Conservation (phyloP, 2,329 filamentous ascomycete genomes). For the Hymenoscyphus occultus region DNA sequence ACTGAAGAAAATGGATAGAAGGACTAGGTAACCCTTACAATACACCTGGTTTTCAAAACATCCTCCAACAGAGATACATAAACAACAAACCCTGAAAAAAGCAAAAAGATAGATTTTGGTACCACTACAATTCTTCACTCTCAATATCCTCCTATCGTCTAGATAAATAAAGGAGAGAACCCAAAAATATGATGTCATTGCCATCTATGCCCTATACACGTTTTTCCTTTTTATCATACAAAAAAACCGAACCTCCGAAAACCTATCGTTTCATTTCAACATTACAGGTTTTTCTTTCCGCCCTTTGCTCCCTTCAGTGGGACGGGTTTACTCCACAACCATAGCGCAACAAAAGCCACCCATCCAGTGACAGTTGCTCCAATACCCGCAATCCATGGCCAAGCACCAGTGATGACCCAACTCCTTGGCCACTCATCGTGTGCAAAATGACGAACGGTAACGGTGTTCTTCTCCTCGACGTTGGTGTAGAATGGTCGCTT, state of each 20-base stretch:
- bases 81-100: too few relatives aligned
- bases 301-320: constrained; percentile 30
- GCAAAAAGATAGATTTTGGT: too few relatives aligned
- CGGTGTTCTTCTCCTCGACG: constrained; percentile 90
- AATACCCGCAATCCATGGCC: constrained; percentile 91
- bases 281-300: constrained; percentile 43
- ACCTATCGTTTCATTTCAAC: constrained; percentile 5
- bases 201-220: constrained; percentile 24
- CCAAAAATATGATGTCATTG: constrained; percentile 14
- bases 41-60: too few relatives aligned
- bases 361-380: constrained; percentile 81
- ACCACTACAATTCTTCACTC: too few relatives aligned
- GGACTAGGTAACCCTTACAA: too few relatives aligned
- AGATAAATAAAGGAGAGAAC: not conserved
- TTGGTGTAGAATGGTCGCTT: constrained; percentile 88
- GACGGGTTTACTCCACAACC: constrained; percentile 73
- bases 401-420: constrained; percentile 84
- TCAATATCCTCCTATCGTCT: too few relatives aligned
- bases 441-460: constrained; percentile 93
- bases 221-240: constrained; percentile 33
- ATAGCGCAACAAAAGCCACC: constrained; percentile 78
- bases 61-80: too few relatives aligned
- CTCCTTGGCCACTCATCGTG: constrained; percentile 95
- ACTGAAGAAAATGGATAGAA: too few relatives aligned
- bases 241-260: constrained; percentile 8